Conservation (phyloP, 2,329 filamentous ascomycete genomes). For the Pseudocercospora pini-densiflorae region DNA sequence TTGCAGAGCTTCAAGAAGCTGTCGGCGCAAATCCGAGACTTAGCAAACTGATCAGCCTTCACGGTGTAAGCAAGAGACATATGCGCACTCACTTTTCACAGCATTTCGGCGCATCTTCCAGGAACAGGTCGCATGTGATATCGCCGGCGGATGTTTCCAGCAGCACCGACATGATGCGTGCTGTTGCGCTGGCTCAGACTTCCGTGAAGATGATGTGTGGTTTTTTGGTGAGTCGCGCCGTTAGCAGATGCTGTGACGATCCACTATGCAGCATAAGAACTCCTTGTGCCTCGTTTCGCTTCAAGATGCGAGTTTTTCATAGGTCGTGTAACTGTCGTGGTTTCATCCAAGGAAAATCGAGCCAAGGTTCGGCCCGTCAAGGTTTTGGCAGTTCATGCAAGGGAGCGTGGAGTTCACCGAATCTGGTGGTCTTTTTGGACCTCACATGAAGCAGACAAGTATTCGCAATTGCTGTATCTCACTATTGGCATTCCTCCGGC, state of each 20-base stretch:
- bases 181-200: not conserved
- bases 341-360: not conserved
- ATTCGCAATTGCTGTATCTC: not conserved
- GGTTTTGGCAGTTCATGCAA: constrained; percentile 4
- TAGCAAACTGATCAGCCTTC: constrained; percentile 61
- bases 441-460: not conserved
- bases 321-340: not conserved
- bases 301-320: not conserved
- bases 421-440: not conserved
- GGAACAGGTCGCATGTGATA: constrained; percentile 89
- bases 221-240: not conserved
- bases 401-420: not conserved
- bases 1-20: constrained; percentile 99
- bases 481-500: not conserved
- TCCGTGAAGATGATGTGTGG: not conserved
- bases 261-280: not conserved
- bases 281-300: too few species aligned
- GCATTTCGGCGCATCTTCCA: constrained; percentile 85
- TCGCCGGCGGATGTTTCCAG: constrained; percentile 93
- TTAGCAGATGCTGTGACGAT: not conserved
- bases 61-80: constrained; percentile 38
- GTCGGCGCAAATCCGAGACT: constrained; percentile 50
- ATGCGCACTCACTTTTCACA: constrained; percentile 86
- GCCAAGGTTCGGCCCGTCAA: not conserved
- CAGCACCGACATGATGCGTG: constrained; percentile 77